Base-by-base conservation (phyloP, 2,329 filamentous ascomycete species). In the Ilyonectria mors-panacis region DNA sequence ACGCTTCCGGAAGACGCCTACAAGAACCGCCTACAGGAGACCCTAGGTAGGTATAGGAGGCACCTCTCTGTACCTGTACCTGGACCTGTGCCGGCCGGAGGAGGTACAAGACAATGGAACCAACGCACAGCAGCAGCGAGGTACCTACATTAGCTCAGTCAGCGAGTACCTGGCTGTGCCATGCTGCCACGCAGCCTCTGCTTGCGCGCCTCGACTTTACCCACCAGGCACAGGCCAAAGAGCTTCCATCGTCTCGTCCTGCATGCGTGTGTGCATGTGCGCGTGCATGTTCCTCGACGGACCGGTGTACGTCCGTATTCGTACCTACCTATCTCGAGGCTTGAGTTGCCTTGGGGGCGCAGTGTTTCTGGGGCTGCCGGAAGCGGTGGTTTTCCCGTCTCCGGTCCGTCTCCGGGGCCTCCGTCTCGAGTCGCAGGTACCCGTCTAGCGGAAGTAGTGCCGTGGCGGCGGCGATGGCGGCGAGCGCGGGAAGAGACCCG, bases 311-410 rank as follows among this genome's bases (percentile, higher is more conserved):
- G 57, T 44, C 35, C 42, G 33, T 51, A 51, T 51, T 51, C 47
- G 47, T 50, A 50, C 47, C 26, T 28, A 50, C n/a, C 13, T 39
- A 5, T 12, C 17, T 39, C 3, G 6, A 15, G 37, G 37, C 13
- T 26, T 26, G 26, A 26, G 26, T 6, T 26, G 26, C 5, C 26
- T 26, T 26, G 23, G 5, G 26, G 26, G 26, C 26, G 26, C 26
- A 26, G 1, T 6, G 26, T 26, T 6, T 6, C 26, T 35, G 53
- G 61, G 45, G 23, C 35, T 33, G 19, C 55, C 64, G 54, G 59
- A 59, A 54, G n/a, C 15, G 28, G 5, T 23, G n/a, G 54, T 63
- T 63, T 64, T 50, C 56, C 59, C 64, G 64, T 19, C 65, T 59
- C 65, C 65, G 59, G 59, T 60, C 58, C 45, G 58, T 58, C 39